Conservation (phyloP, 768 basidiomycete species). For the Podaxis carcinomalis region DNA sequence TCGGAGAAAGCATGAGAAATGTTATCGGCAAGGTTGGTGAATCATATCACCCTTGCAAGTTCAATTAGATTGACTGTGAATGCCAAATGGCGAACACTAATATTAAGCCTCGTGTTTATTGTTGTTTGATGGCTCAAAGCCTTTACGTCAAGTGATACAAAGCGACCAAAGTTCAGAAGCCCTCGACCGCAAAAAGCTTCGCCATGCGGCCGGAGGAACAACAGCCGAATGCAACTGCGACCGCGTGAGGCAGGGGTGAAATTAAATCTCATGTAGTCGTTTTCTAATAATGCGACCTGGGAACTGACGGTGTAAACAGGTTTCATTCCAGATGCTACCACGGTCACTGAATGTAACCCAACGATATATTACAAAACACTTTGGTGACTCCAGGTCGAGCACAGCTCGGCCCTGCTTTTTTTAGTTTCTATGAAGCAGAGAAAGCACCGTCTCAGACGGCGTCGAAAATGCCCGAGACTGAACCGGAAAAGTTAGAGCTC, state of each 20-base stretch:
- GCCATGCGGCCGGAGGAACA: not conserved
- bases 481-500: slow-evolving; percentile 8
- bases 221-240: not conserved
- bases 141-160: not conserved
- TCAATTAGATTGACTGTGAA: not conserved
- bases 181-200: too few relatives aligned
- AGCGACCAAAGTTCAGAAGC: too few relatives aligned
- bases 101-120: slow-evolving; percentile 3
- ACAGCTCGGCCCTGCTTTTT: not conserved
- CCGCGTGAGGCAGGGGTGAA: not conserved
- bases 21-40: not conserved
- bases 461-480: not conserved
- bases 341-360: not conserved
- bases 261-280: not conserved
- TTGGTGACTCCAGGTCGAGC: not conserved
- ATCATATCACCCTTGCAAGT: not conserved
- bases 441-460: not conserved
- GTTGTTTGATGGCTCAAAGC: not conserved
- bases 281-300: not conserved
- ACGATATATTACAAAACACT: not conserved
- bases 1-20: slow-evolving; percentile 34
- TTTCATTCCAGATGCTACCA: slow-evolving; percentile 11
- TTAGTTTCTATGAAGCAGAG: not conserved
- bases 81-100: not conserved
- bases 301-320: not conserved